Conservation (phyloP, 1,284 basidiomycete species). For the Ceratobasidium sp. region DNA sequence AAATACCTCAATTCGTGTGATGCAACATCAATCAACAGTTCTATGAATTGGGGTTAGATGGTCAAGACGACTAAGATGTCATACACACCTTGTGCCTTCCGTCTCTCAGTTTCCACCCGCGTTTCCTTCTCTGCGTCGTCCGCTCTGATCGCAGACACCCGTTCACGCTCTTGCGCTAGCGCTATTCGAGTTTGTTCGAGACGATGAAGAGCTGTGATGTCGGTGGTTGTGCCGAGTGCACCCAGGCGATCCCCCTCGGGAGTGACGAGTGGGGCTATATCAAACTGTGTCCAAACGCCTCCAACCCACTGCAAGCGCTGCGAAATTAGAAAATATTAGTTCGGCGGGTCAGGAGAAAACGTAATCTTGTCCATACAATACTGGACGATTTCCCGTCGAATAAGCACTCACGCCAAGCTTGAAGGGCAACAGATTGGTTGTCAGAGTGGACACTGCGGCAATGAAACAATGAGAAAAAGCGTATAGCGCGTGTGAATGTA, state of each 20-base stretch:
- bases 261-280: not conserved
- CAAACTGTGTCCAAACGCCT: slow-evolving; percentile 15
- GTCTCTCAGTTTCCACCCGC: too few relatives aligned
- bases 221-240: slow-evolving; percentile 33
- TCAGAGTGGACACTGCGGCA: not conserved
- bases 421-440: not conserved
- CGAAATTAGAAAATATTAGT: not conserved
- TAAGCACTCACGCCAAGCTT: too few relatives aligned
- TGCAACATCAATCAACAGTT: too few relatives aligned
- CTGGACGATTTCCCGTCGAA: too few relatives aligned
- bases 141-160: not conserved
- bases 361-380: too few relatives aligned
- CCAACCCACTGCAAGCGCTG: slow-evolving; percentile 27
- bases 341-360: too few relatives aligned
- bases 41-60: too few relatives aligned
- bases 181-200: slow-evolving; percentile 46
- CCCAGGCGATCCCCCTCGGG: slow-evolving; percentile 1
- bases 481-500: not conserved
- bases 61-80: too few relatives aligned
- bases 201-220: slow-evolving; percentile 50
- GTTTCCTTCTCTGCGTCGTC: too few relatives aligned
- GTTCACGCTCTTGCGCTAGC: too few relatives aligned
- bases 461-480: not conserved
- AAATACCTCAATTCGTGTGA: too few relatives aligned
- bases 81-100: too few relatives aligned